These are phyloP conservation scores for Austroboletus eburneus DNA, from an alignment of 768 basidiomycete genomes.

Conservation along the genomic window DNA sequence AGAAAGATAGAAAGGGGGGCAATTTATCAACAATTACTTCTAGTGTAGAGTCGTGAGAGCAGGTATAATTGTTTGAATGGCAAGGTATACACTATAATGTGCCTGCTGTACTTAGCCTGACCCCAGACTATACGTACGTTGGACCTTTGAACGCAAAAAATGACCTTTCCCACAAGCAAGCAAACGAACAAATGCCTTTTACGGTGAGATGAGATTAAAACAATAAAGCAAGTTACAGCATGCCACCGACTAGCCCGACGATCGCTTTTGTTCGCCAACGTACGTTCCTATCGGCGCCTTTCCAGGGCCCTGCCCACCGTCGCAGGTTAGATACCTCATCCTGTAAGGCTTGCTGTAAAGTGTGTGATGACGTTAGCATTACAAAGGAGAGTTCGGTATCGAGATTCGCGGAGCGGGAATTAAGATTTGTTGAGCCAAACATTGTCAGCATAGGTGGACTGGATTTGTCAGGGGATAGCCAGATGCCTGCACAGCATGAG, in stretches of 20 bases:
- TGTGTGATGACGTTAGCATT: slow-evolving; percentile 61
- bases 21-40: neutral
- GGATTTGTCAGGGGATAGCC: slow-evolving; percentile 61
- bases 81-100: neutral
- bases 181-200: neutral
- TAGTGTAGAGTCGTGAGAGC: slow-evolving; percentile 7
- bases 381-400: slow-evolving; percentile 92
- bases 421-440: slow-evolving; percentile 93
- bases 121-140: neutral
- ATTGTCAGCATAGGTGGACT: slow-evolving; percentile 67
- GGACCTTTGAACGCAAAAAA: neutral
- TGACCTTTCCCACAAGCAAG: neutral
- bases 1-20: slow-evolving; percentile 10
- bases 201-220: slow-evolving; percentile 8
- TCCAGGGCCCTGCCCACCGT: slow-evolving; percentile 52
- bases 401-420: slow-evolving; percentile 83
- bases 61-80: neutral
- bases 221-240: slow-evolving; percentile 43
- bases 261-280: slow-evolving; percentile 61
- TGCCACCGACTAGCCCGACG: slow-evolving; percentile 61
- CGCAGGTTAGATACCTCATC: slow-evolving; percentile 53
- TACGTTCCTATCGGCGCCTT: slow-evolving; percentile 53
- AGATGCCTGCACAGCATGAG: slow-evolving; percentile 56
- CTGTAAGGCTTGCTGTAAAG: slow-evolving; percentile 45
- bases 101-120: neutral